Conservation (phyloP, 768 basidiomycete species). For the Candolleomyces eurysporus region DNA sequence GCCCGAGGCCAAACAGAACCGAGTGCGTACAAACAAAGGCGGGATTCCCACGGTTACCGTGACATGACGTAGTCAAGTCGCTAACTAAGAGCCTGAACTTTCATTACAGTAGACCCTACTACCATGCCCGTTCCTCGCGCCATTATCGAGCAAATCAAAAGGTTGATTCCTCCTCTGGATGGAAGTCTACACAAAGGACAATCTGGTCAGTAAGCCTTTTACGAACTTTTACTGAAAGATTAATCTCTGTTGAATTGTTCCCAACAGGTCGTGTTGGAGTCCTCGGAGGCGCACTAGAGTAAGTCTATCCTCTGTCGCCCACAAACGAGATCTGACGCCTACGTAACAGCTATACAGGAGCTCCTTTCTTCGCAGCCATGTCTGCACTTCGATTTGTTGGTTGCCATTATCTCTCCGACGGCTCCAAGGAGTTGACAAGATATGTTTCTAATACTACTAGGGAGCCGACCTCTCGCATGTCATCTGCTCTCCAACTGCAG, state of each 20-base stretch:
- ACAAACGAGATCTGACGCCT: neutral
- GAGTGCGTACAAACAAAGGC: no score
- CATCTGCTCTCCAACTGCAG: slow-evolving; percentile 92
- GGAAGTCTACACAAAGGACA: slow-evolving; percentile 93
- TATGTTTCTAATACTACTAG: slow-evolving; percentile 31
- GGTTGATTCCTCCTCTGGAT: slow-evolving; percentile 88
- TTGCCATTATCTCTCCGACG: slow-evolving; percentile 9
- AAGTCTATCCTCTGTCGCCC: slow-evolving; percentile 23
- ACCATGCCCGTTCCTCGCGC: slow-evolving; percentile 60
- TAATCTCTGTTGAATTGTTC: neutral
- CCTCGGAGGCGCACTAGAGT: slow-evolving; percentile 93
- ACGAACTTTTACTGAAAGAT: no score
- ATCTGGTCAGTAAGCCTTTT: slow-evolving; percentile 55
- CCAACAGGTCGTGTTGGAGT: slow-evolving; percentile 84
- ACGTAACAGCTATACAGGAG: slow-evolving; percentile 81
- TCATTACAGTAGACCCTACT: neutral
- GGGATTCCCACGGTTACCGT: no score
- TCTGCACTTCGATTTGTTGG: slow-evolving; percentile 82
- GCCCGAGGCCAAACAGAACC: no score
- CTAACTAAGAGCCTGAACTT: slow-evolving; percentile 7
- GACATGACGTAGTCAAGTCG: no score
- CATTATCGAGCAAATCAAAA: slow-evolving; percentile 69
- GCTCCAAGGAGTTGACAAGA: neutral
- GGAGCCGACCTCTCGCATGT: slow-evolving; percentile 96
- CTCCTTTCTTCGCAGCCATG: slow-evolving; percentile 94